Conservation (phyloP, 2,329 filamentous ascomycete genomes). For the Fusarium luffae region DNA sequence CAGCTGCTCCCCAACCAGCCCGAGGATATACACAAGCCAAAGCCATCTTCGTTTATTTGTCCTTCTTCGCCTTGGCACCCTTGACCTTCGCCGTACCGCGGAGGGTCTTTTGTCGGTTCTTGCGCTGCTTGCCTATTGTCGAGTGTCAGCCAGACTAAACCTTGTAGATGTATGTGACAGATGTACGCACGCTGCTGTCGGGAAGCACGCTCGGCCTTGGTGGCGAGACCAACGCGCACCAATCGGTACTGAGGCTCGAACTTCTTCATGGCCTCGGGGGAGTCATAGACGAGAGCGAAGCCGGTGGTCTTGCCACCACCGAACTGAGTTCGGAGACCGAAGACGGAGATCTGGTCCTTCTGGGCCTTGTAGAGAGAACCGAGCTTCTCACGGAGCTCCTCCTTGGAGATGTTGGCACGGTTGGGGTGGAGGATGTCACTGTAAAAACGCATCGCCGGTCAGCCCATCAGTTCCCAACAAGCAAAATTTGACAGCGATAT, state of each 20-base stretch:
- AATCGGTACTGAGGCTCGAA: constrained; percentile 99
- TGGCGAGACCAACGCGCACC: constrained; percentile 89
- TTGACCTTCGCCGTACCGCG: constrained; percentile 98
- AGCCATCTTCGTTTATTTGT: constrained; percentile 73
- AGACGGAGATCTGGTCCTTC: constrained; percentile 98
- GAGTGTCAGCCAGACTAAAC: constrained; percentile 17
- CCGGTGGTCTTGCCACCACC: constrained; percentile 99
- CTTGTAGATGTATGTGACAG: not conserved
- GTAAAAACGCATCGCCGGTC: constrained; percentile 44
- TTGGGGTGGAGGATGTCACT: constrained; percentile 99
- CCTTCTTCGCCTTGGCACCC: constrained; percentile 95
- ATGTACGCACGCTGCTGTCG: constrained; percentile 95
- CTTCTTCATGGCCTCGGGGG: constrained; percentile 98
- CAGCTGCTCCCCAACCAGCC: constrained; percentile 43
- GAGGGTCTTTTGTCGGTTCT: constrained; percentile 99
- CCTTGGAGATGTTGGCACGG: constrained; percentile 98
- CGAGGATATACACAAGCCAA: constrained; percentile 50
- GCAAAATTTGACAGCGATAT: not conserved
- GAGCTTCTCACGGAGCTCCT: constrained; percentile 96
- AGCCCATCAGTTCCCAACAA: constrained; percentile 39
- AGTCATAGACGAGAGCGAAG: constrained; percentile 99
- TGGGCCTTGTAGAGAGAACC: constrained; percentile 96
- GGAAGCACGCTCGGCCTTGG: constrained; percentile 96
- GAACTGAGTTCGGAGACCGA: constrained; percentile 98
- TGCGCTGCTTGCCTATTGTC: constrained; percentile 95